These are phyloP conservation scores for Galerina sulciceps DNA, from an alignment of 768 basidiomycete genomes.

Conservation along the genomic window DNA sequence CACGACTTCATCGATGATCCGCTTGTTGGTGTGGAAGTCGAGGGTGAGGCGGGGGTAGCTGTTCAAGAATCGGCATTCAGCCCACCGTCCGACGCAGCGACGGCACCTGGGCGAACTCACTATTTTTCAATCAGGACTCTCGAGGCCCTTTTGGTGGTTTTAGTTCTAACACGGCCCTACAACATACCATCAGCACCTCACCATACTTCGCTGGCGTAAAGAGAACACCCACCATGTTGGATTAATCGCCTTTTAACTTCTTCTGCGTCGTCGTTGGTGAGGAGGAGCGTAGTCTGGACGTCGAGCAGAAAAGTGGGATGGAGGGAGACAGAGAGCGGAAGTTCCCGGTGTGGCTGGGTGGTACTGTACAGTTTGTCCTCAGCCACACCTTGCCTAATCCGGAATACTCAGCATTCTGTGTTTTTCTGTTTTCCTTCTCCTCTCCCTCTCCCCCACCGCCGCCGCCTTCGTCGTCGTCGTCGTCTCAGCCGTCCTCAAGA, in stretches of 20 bases:
- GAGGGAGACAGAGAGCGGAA: slow-evolving; percentile 26
- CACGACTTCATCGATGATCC: slow-evolving; percentile 97
- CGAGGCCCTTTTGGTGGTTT: slow-evolving; percentile 99
- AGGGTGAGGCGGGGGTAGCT: slow-evolving; percentile 99
- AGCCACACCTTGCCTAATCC: slow-evolving; percentile 29
- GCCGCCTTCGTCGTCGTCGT: slow-evolving; percentile 25
- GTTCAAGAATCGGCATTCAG: background rate
- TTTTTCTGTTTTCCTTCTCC: background rate
- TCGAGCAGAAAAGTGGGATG: slow-evolving; percentile 12
- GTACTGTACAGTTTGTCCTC: slow-evolving; percentile 38
- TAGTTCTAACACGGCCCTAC: slow-evolving; percentile 99
- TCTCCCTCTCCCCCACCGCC: slow-evolving; percentile 7
- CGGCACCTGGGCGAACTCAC: too few relatives aligned
- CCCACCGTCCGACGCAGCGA: background rate
- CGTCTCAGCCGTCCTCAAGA: slow-evolving; percentile 31
- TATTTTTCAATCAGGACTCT: slow-evolving; percentile 99
- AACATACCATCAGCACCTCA: slow-evolving; percentile 18
- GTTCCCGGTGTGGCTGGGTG: slow-evolving; percentile 46
- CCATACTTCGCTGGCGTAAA: background rate
- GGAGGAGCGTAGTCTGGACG: slow-evolving; percentile 22
- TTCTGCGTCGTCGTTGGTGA: slow-evolving; percentile 14
- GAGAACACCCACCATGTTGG: slow-evolving; percentile 54
- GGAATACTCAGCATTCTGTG: background rate
- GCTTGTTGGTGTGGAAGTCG: slow-evolving; percentile 99
- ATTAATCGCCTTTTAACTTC: slow-evolving; percentile 31